Evolutionary conservation across 495 filamentous ascomycete species (phyloP), one percentile per base, ranked within the genome.

Genomic region (Talaromyces liani): DNA sequence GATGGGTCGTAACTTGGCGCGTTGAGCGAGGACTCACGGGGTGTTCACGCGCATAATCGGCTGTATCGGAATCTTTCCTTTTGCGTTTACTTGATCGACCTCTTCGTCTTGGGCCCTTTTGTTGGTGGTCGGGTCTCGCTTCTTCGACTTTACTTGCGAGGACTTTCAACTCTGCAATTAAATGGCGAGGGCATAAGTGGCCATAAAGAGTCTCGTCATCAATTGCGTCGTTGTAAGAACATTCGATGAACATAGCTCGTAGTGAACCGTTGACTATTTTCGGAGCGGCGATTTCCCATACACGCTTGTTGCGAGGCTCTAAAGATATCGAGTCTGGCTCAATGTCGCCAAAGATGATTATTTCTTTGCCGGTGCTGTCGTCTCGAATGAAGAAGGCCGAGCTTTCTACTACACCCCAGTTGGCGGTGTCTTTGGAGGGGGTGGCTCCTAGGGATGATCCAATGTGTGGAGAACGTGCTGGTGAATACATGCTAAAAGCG

Each of bases 281-380:
- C 9, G 86, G 87, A 0, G 92, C 95, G 1, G 93, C 93, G 67
- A 91, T 86, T 54, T 80, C 78, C 94, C 94, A 98, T 10, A 98
- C 86, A 9, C 76, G 79, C 36, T 74, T 77, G 65, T 91, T 98
- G 33, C 91, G 86, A n/a, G 92, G 91, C 4, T 84, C 85, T 4
- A 91, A 72, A 0, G 91, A 93, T 54, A 97, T 73, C 9, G 86
- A 86, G 71, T 98, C 94, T 8, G 94, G 93, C 70, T 98, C 94
- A 39, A 98, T 88, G 68, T 98, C 94, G 47, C 94, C 94, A 70
- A 96, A 98, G 63, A 98, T 87, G 53, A 98, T 84, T 25, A 97
- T 83, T 75, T 97, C 92, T 49, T 79, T 79, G 2, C 87, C 84
- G 0, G 85, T 88, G 1, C 73, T 64, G 18, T 87, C 78, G 60